These are phyloP conservation scores for Lachnellula hyalina DNA, from an alignment of 2,329 filamentous ascomycete species.

Conservation along the genomic window DNA sequence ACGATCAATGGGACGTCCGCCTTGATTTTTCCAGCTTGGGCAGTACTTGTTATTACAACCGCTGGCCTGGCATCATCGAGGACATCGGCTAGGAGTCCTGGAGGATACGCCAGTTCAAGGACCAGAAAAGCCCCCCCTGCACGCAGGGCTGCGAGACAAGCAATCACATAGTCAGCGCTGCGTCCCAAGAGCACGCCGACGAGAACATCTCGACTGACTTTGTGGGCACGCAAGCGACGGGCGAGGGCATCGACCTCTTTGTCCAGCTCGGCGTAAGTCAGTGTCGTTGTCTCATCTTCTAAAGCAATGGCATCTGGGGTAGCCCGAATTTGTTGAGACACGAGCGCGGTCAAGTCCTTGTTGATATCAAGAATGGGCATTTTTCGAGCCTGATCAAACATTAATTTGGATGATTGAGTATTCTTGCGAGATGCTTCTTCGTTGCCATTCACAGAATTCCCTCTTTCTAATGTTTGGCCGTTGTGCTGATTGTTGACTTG, in stretches of 20 bases:
- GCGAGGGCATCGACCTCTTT: slow-evolving; percentile 60
- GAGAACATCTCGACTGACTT: slow-evolving; percentile 66
- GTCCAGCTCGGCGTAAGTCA: slow-evolving; percentile 71
- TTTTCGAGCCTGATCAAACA: slow-evolving; percentile 1
- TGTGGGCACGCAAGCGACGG: slow-evolving; percentile 56
- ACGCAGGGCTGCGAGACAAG: slow-evolving; percentile 70
- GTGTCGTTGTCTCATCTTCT: slow-evolving; percentile 61
- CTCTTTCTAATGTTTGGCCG: too few relatives aligned
- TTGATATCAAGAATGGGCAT: slow-evolving; percentile 65
- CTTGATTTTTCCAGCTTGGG: slow-evolving; percentile 62
- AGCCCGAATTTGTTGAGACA: slow-evolving; percentile 60
- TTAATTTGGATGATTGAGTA: too few relatives aligned
- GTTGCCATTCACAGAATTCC: too few relatives aligned
- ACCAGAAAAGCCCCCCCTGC: slow-evolving; percentile 78
- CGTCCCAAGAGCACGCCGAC: slow-evolving; percentile 72
- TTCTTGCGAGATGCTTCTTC: too few relatives aligned
- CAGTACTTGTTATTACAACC: slow-evolving; percentile 63
- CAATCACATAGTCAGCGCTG: slow-evolving; percentile 74
- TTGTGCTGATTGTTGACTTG: too few relatives aligned
- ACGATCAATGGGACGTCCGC: slow-evolving; percentile 57
- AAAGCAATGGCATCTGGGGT: slow-evolving; percentile 67
- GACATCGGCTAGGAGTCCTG: slow-evolving; percentile 68
- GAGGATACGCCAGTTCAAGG: slow-evolving; percentile 73
- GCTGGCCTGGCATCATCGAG: slow-evolving; percentile 68
- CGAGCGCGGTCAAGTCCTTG: slow-evolving; percentile 69